A percentile compares a stretch with the other conserved stretches of the same genome.
Conservation (phyloP, 306 rosid species). For the Herpetospermum pedunculosum region DNA sequence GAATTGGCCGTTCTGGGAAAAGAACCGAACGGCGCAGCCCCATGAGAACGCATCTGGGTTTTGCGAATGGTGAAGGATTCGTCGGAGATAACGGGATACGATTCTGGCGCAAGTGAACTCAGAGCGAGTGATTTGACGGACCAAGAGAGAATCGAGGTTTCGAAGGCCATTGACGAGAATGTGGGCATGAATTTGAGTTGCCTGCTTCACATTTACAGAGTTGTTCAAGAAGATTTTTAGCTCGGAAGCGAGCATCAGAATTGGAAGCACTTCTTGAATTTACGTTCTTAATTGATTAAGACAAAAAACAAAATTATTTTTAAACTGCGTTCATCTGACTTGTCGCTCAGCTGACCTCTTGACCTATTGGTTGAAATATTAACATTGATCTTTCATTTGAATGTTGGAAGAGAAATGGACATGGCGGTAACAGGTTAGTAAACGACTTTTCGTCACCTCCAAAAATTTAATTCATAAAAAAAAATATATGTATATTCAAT, state of each 20-base stretch:
- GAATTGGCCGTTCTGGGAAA: constrained; percentile 51
- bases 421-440: too few species aligned
- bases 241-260: constrained; percentile 23
- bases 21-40: constrained; percentile 59
- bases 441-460: too few species aligned
- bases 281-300: too few species aligned
- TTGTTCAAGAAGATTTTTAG: constrained; percentile 25
- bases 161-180: constrained; percentile 25
- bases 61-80: constrained; percentile 27
- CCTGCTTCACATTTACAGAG: constrained; percentile 29
- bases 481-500: too few species aligned
- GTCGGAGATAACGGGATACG: constrained; percentile 27
- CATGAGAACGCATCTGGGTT: constrained; percentile 55
- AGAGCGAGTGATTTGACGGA: constrained; percentile 41
- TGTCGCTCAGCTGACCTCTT: too few species aligned
- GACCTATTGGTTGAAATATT: too few species aligned
- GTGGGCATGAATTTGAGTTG: constrained; percentile 48
- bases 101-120: constrained; percentile 20
- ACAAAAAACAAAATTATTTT: too few species aligned
- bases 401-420: too few species aligned
- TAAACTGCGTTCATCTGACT: too few species aligned
- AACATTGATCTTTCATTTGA: too few species aligned
- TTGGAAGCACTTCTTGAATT: background rate
- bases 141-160: constrained; percentile 29
- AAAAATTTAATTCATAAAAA: too few species aligned